phyloP scores from a whole-genome alignment of 2,329 filamentous ascomycete genomes.

The Exophiala phaeomuriformis region DNA sequence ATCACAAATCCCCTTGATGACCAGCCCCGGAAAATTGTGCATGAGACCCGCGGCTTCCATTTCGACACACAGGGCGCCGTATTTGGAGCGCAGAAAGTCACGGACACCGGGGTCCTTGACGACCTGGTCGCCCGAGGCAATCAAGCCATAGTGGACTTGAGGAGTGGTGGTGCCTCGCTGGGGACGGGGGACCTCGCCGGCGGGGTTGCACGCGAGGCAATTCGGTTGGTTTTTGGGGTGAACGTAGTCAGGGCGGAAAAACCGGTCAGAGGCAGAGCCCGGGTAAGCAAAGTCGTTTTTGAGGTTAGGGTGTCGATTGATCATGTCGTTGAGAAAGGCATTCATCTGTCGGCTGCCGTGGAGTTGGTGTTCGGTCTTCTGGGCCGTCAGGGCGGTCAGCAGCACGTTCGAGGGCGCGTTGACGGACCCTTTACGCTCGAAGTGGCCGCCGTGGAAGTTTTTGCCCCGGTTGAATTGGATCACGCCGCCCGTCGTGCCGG shows the following conservation, averaged over 20 bases:
- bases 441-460: background rate
- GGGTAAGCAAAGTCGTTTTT: background rate
- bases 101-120: background rate
- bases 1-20: background rate
- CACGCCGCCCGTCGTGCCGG: background rate
- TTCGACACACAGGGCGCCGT: background rate
- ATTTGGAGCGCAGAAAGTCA: background rate
- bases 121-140: background rate
- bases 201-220: background rate
- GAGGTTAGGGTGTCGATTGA: background rate
- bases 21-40: background rate
- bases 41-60: background rate
- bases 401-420: background rate
- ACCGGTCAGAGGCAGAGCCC: background rate
- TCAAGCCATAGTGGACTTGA: background rate
- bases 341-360: background rate
- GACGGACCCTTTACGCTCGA: background rate
- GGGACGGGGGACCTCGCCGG: background rate
- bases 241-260: background rate
- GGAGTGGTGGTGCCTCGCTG: background rate
- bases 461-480: background rate
- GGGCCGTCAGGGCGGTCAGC: background rate
- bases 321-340: background rate
- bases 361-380: background rate
- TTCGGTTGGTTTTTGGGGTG: background rate